Conservation (phyloP, 306 rosid species). For the Dryas drummondii region DNA sequence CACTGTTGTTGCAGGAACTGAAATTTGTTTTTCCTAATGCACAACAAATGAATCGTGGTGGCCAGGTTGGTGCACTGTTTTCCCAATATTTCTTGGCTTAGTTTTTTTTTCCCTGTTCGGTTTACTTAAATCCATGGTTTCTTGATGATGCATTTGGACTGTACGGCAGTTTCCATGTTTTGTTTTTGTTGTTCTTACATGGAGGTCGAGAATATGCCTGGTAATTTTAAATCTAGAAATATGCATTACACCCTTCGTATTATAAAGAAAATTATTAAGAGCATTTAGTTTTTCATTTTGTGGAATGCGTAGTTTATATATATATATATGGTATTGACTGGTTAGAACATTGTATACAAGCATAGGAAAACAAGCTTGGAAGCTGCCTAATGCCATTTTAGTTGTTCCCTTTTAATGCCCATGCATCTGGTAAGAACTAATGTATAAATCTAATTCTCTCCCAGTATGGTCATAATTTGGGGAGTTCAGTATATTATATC, state of each 20-base stretch:
- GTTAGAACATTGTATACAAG: not conserved
- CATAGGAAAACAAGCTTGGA: not conserved
- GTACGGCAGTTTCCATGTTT: not conserved
- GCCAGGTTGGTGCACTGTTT: conserved; percentile 60
- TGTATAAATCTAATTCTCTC: no score
- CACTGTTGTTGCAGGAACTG: conserved; percentile 58
- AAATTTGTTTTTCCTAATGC: conserved; percentile 87
- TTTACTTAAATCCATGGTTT: not conserved
- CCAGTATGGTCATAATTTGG: no score
- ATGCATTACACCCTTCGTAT: not conserved
- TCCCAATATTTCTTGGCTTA: not conserved
- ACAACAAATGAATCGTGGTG: conserved; percentile 88
- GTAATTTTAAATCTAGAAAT: not conserved
- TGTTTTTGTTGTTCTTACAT: not conserved
- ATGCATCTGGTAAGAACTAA: not conserved
- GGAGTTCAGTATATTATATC: no score
- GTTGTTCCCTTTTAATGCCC: not conserved
- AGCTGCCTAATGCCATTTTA: not conserved
- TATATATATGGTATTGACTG: not conserved
- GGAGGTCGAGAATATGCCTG: not conserved
- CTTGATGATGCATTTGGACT: not conserved
- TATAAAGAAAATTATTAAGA: not conserved
- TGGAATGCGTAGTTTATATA: not conserved
- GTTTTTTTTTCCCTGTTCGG: not conserved
- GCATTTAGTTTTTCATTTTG: not conserved